Conservation (phyloP, 345 rosid genomes). For the Mallotus nudiflorus region DNA sequence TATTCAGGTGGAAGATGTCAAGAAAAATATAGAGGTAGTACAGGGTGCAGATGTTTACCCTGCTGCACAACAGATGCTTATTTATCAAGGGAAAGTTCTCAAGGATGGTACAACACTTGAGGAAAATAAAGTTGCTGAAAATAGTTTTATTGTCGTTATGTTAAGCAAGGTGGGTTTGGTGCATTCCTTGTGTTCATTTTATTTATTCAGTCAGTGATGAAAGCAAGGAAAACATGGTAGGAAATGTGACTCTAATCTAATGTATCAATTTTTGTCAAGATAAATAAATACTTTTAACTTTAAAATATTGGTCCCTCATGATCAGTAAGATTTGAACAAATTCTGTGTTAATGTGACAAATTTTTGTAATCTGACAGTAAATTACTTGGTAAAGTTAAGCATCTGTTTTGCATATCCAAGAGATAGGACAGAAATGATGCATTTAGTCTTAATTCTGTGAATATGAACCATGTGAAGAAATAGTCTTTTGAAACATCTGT, state of each 20-base stretch:
- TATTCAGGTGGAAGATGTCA: conserved; percentile 31
- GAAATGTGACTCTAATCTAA: background rate
- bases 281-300: background rate
- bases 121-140: conserved; percentile 33
- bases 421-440: background rate
- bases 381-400: too few relatives aligned
- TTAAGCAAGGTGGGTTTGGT: conserved; percentile 23
- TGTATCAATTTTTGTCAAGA: background rate
- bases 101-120: conserved; percentile 30
- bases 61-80: conserved; percentile 30
- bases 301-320: background rate
- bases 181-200: background rate
- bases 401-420: background rate
- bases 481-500: background rate
- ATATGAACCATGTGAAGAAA: background rate
- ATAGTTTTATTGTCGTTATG: conserved; percentile 33
- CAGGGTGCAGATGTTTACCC: conserved; percentile 32
- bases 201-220: background rate
- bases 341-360: background rate
- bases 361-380: too few relatives aligned
- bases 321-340: background rate
- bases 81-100: conserved; percentile 36
- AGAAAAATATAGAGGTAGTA: conserved; percentile 24
- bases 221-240: too few relatives aligned
- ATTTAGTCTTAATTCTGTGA: background rate